Evolutionary conservation across 768 basidiomycete species (phyloP), one percentile per base, ranked within the genome.

Genomic region (Auriculariales sp.): DNA sequence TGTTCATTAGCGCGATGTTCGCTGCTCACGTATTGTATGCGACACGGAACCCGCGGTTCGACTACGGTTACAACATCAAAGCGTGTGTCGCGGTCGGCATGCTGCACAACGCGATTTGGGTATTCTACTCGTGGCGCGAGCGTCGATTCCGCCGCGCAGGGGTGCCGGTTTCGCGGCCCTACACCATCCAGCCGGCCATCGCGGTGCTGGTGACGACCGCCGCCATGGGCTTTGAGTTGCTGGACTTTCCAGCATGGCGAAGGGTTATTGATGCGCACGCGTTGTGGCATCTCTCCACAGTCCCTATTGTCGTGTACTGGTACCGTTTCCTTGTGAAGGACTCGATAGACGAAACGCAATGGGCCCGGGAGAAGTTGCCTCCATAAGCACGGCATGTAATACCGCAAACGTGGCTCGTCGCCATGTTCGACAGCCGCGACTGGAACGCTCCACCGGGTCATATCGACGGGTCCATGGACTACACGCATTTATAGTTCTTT

Each of bases 21-120:
- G 45, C 81, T 32, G 68, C 66, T 10, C 94, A 98, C 60, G 65
- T 91, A 56, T 72, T 79, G 11, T 97, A 97, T 67, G 71, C 97
- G 35, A 72, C 72, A 39, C 61, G 81, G 12, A 73, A 81, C 39
- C 81, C 82, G 25, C 78, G 82, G 47, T 95, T 94, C 66, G 83
- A 93, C 66, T 98, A 99, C 62, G 66, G 81, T 5, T 99, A 95
- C 70, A 97, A 98, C 70, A 87, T 94, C 64, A 61, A 70, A 0
- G 90, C 88, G 71, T 92, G 90, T 64, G 64, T 92, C 57, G 55
- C 66, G 50, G 55, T 97, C 52, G 94, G 90, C 2, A 56, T 91
- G 29, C 52, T 68, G 1, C 92, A 97, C 64, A 91, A 94, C 62
- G 31, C 75, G 25, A 62, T 94, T 14, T 98, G 95, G 94, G 59